These are phyloP conservation scores for Phaeosphaeria sp. DNA, from an alignment of 2,329 filamentous ascomycete species.

Conservation along the genomic window DNA sequence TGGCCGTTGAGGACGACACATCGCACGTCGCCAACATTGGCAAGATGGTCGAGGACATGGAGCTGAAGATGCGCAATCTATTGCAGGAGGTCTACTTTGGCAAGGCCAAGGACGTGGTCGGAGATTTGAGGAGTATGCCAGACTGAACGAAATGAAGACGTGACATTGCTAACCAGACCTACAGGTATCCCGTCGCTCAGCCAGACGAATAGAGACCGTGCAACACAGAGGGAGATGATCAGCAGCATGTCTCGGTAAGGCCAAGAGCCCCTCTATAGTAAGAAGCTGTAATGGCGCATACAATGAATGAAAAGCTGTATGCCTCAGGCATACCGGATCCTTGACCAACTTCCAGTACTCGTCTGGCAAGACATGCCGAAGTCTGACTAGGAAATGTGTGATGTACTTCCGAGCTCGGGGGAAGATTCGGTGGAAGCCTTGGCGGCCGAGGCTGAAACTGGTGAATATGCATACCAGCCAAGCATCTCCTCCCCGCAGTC, in stretches of 20 bases:
- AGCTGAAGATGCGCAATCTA: slow-evolving; percentile 98
- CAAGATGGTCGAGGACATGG: slow-evolving; percentile 94
- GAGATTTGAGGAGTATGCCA: slow-evolving; percentile 80
- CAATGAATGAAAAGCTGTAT: background rate
- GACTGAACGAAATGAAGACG: too few species aligned
- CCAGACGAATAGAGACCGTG: slow-evolving; percentile 82
- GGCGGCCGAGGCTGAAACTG: background rate
- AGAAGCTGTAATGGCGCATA: background rate
- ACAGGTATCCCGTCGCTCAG: slow-evolving; percentile 76
- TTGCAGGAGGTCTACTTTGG: slow-evolving; percentile 99
- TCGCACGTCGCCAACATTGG: slow-evolving; percentile 97
- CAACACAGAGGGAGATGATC: slow-evolving; percentile 89
- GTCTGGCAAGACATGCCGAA: background rate
- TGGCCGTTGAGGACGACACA: slow-evolving; percentile 86
- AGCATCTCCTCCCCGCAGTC: background rate
- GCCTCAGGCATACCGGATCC: background rate
- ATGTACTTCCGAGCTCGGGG: background rate
- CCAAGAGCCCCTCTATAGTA: background rate
- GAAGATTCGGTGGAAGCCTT: background rate
- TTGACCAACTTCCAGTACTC: background rate
- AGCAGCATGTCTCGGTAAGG: slow-evolving; percentile 55
- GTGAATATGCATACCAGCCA: background rate
- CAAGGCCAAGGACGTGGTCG: slow-evolving; percentile 98
- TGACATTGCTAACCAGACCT: slow-evolving; percentile 24
- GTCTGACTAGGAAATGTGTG: background rate